Conservation (phyloP, 108 stramenopile genomes). For the Skeletonema menzelii region DNA sequence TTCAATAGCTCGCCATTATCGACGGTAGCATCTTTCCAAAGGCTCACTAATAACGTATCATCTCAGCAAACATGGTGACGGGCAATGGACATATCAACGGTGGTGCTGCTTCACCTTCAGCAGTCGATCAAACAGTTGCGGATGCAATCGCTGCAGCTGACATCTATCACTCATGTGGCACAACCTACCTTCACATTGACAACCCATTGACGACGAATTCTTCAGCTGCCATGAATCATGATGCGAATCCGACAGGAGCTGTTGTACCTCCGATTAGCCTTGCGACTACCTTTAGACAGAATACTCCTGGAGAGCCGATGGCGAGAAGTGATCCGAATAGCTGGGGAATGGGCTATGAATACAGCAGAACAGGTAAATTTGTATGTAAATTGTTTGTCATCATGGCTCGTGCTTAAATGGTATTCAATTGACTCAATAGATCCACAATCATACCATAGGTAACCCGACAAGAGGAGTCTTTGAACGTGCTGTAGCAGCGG, state of each 20-base stretch:
- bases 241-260: slow-evolving; percentile 72
- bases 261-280: slow-evolving; percentile 77
- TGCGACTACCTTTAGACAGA: slow-evolving; percentile 81
- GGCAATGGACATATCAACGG: neutral
- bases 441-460: slow-evolving; percentile 3
- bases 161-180: slow-evolving; percentile 49
- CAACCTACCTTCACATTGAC: slow-evolving; percentile 55
- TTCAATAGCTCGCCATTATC: neutral
- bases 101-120: neutral
- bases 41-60: neutral
- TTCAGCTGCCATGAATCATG: neutral
- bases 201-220: slow-evolving; percentile 20
- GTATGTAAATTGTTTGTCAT: neutral
- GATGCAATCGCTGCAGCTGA: slow-evolving; percentile 31
- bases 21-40: neutral
- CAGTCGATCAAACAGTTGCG: neutral
- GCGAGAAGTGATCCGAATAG: slow-evolving; percentile 71
- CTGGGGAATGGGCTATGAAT: slow-evolving; percentile 86
- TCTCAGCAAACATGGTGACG: neutral
- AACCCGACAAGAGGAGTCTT: slow-evolving; percentile 87
- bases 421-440: neutral
- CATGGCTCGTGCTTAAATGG: neutral
- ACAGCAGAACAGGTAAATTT: slow-evolving; percentile 56
- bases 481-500: slow-evolving; percentile 76
- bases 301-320: slow-evolving; percentile 62